These are phyloP conservation scores for Seminavis robusta DNA, from an alignment of 108 stramenopile genomes.

Conservation along the genomic window DNA sequence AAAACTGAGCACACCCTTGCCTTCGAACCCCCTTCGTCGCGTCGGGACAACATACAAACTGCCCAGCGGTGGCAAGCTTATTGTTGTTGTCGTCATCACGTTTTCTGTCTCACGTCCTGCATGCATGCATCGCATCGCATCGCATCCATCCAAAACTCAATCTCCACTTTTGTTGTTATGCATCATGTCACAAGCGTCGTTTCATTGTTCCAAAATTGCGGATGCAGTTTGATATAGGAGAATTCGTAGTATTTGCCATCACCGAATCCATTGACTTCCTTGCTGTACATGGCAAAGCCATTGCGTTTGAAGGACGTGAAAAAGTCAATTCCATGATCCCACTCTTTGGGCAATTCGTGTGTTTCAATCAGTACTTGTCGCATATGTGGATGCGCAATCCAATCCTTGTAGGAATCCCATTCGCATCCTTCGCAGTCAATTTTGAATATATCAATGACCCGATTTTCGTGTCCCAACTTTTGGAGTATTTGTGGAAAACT, in stretches of 20 bases:
- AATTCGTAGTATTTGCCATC: conserved; percentile 24
- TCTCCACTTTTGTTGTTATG: too few relatives aligned
- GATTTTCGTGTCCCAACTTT: conserved; percentile 48
- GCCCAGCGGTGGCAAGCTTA: too few relatives aligned
- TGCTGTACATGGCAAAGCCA: conserved; percentile 57
- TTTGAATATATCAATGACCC: conserved; percentile 60
- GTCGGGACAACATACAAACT: too few relatives aligned
- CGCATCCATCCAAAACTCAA: too few relatives aligned
- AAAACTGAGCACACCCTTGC: too few relatives aligned
- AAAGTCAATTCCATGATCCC: conserved; percentile 36
- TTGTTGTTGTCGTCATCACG: too few relatives aligned
- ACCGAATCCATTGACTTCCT: conserved; percentile 45
- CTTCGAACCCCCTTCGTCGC: too few relatives aligned
- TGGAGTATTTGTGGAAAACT: conserved; percentile 35
- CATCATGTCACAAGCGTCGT: too few relatives aligned
- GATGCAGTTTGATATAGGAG: conserved; percentile 27
- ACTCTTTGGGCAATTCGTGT: conserved; percentile 31
- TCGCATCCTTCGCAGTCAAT: conserved; percentile 74
- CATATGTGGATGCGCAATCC: conserved; percentile 14
- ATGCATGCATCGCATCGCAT: too few relatives aligned
- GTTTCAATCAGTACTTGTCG: conserved; percentile 40
- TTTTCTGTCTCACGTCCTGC: too few relatives aligned
- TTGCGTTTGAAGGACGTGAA: conserved; percentile 34
- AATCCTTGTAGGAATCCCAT: conserved; percentile 41
- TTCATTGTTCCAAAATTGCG: conserved; percentile 13